Evolutionary conservation across 768 basidiomycete species (phyloP).

Genomic region (Tulasnella sp.): DNA sequence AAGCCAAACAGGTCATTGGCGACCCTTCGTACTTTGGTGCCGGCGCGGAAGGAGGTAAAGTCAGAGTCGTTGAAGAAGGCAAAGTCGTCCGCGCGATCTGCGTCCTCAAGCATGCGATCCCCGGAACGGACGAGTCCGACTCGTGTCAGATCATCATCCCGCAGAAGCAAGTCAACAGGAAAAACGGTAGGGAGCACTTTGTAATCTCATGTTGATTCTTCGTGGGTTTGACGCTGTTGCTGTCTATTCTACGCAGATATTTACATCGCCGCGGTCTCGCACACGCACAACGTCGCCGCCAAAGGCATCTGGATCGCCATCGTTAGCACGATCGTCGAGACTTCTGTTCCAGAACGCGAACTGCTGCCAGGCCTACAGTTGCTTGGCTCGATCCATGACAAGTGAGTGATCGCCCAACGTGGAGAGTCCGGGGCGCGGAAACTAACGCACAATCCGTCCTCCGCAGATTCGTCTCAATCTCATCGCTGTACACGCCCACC

Average conservation of each 20-base stretch:
- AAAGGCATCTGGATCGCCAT: conserved; percentile 94
- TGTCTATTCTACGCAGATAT: conserved; percentile 55
- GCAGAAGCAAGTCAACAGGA: conserved; percentile 89
- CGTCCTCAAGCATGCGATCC: conserved; percentile 95
- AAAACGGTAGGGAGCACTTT: conserved; percentile 56
- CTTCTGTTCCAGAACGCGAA: conserved; percentile 80
- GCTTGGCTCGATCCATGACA: conserved; percentile 85
- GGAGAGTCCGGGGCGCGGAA: not conserved
- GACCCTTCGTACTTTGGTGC: conserved; percentile 95
- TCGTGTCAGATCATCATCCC: conserved; percentile 97
- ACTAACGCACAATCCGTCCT: not conserved
- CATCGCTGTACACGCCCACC: conserved; percentile 82
- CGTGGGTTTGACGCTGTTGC: not conserved
- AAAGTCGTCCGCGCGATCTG: conserved; percentile 96
- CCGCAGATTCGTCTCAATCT: conserved; percentile 87
- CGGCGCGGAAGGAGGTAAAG: conserved; percentile 47
- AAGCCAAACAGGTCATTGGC: conserved; percentile 95
- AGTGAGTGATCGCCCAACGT: conserved; percentile 41
- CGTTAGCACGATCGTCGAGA: conserved; percentile 97
- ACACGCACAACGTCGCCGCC: conserved; percentile 94
- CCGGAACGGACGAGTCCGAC: conserved; percentile 91
- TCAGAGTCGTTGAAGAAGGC: conserved; percentile 82
- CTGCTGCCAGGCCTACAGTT: conserved; percentile 86
- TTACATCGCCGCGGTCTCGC: conserved; percentile 95
- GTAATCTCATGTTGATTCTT: not conserved